Conservation (phyloP, 2,329 filamentous ascomycete genomes). For the Annulohypoxylon truncatum region DNA sequence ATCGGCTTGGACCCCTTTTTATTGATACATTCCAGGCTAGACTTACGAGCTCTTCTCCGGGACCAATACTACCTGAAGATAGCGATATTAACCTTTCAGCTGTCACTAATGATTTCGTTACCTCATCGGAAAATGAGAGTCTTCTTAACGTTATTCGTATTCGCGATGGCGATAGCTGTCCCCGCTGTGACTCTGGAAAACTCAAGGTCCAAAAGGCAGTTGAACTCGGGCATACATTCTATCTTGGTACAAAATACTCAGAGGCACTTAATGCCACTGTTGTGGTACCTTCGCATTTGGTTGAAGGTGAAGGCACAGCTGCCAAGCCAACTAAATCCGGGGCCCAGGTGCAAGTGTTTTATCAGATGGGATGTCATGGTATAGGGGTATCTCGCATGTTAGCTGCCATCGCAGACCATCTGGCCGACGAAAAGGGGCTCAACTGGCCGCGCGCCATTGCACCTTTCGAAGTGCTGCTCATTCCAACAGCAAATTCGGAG, state of each 20-base stretch:
- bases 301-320: slow-evolving; percentile 27
- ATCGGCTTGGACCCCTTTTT: slow-evolving; percentile 46
- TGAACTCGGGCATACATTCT: slow-evolving; percentile 95
- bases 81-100: slow-evolving; percentile 23
- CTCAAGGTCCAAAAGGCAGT: slow-evolving; percentile 79
- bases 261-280: slow-evolving; percentile 76
- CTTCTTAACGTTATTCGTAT: slow-evolving; percentile 74
- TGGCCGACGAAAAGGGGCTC: slow-evolving; percentile 77
- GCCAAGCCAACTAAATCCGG: slow-evolving; percentile 27
- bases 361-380: slow-evolving; percentile 96
- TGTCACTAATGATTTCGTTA: slow-evolving; percentile 38
- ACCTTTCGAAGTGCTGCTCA: slow-evolving; percentile 80
- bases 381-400: slow-evolving; percentile 94
- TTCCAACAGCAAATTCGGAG: slow-evolving; percentile 63
- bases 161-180: slow-evolving; percentile 76
- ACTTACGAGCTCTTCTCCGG: slow-evolving; percentile 4
- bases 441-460: slow-evolving; percentile 91
- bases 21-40: slow-evolving; percentile 21
- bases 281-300: slow-evolving; percentile 53
- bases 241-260: slow-evolving; percentile 90
- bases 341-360: slow-evolving; percentile 51
- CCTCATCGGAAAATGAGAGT: slow-evolving; percentile 43
- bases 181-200: slow-evolving; percentile 71
- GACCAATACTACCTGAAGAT: slow-evolving; percentile 32
- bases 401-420: slow-evolving; percentile 82